Base-by-base conservation (phyloP, 345 rosid species). In the Citrus sp. region DNA sequence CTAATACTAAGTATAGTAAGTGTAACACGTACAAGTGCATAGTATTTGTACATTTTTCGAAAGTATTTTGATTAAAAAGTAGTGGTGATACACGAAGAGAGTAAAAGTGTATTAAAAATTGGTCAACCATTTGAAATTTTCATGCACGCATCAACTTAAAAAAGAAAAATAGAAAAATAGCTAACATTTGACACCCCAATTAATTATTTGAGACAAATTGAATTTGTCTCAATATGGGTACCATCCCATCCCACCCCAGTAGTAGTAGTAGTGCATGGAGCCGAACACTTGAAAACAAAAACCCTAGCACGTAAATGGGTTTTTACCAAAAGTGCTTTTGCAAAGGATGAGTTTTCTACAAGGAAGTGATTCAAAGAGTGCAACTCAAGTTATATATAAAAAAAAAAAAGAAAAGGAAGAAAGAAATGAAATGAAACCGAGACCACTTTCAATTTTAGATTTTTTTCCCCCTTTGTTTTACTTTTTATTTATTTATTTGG, bases 331-430 rank as follows among this genome's bases (percentile, higher is more conserved):
- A 67, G 4, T 46, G 18, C 35, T 73, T 77, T 81, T 78, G 8
- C 42, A 62, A 80, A 75, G 75, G 77, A 72, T 74, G 75, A 83
- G 82, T 83, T 67, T 73, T 74, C 78, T 49, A 68, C 58, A 87
- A 81, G 90, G 78, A 84, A 83, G 82, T 27, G 82, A 84, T 87
- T 80, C 88, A 64, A 81, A 73, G 89, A 84, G 92, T 89, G 80
- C 83, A 84, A 79, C 72, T 80, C 80, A 89, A 89, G 92, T 77
- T 69, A 86, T 60, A 30, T 65, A 0, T 30, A 30, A 3, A 32
- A 7, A 32, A 51, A 49, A 37, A 55, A 72, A 49, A 37, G 46
- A 72, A 62, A 58, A 24, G 67, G 59, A 25, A 51, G 25, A 68
- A 32, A 38, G 25, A n/a, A 13, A 65, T 30, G 46, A 49, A 58